Evolutionary conservation across 495 filamentous ascomycete genomes (phyloP), one percentile per base, ranked within the genome.

Genomic region (Patellaria atrata): DNA sequence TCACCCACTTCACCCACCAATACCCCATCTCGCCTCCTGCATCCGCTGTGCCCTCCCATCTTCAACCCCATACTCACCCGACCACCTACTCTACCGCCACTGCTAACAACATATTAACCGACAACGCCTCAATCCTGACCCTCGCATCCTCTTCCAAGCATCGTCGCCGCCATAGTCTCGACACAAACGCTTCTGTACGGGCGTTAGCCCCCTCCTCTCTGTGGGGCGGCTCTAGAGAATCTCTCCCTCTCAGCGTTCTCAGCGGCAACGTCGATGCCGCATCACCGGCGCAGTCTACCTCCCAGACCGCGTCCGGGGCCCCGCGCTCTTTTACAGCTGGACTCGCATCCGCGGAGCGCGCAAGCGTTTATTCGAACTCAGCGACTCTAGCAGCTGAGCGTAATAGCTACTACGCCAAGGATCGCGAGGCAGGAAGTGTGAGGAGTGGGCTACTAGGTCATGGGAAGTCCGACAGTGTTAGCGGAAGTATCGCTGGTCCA

Each of bases 101-200:
- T 0, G 89, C 89, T 27, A 92, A 94, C 58, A 85, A 85, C 52
- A 66, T 89, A 10, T 62, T 94, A 16, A 91, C 82, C 5, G 89
- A 97, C 51, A 86, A 97, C 52, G 89, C 89, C 1, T 94, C 85
- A 12, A 87, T 96, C 38, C 69, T 97, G 17, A 97, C 89, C 0
- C 68, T 97, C n/a, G 89, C 89, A 1, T 94, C 85, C 4, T 94
- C 86, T 0, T 93, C 85, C 14, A 92, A 94, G 54, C 72, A 79
- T 18, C 77, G 82, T 27, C 79, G 89, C 13, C 67, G 89, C 24
- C 81, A 84, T 40, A 92, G 83, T 0, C 68, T 94, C 48, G 89
- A 97, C 55, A 96, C 91, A 0, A 87, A 96, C 55, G 91, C 91
- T 2, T 94, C 85, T 0, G 79, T 94, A 12, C 82, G 89, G 27